Evolutionary conservation across 441 rosid species (phyloP).

Genomic region (Pelargonium cotyledonis): DNA sequence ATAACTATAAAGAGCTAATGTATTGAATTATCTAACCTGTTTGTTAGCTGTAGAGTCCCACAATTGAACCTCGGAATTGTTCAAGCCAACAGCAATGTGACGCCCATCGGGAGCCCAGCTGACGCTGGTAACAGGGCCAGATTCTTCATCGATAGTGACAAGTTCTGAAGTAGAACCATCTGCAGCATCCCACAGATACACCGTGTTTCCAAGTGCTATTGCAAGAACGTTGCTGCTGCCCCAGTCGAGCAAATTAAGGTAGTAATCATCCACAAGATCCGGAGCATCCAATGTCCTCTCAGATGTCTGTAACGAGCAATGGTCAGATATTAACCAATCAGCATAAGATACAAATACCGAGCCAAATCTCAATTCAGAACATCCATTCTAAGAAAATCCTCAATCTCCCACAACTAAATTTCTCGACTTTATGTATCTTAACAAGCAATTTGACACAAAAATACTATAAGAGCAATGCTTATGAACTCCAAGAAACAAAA

Average conservation of each 20-base stretch:
- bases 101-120: constrained; percentile 79
- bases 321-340: background rate
- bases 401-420: no score
- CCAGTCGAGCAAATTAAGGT: constrained; percentile 71
- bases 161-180: constrained; percentile 55
- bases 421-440: no score
- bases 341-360: background rate
- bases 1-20: no score
- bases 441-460: background rate
- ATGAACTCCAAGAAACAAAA: no score
- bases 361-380: background rate
- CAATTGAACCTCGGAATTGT: constrained; percentile 59
- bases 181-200: constrained; percentile 68
- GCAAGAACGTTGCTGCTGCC: constrained; percentile 61
- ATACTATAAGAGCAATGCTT: background rate
- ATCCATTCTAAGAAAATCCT: background rate
- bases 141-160: constrained; percentile 53
- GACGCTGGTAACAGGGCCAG: constrained; percentile 65
- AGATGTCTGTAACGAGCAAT: constrained; percentile 33
- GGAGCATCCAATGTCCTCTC: constrained; percentile 73
- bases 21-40: constrained; percentile 25
- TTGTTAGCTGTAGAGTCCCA: constrained; percentile 50
- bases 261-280: constrained; percentile 60
- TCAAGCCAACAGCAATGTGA: constrained; percentile 58
- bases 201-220: constrained; percentile 56